Percentiles rank a stretch among this genome's conserved stretches.
phyloP scores from a whole-genome alignment of 2,329 filamentous ascomycete genomes.

The Fusarium sp. region DNA sequence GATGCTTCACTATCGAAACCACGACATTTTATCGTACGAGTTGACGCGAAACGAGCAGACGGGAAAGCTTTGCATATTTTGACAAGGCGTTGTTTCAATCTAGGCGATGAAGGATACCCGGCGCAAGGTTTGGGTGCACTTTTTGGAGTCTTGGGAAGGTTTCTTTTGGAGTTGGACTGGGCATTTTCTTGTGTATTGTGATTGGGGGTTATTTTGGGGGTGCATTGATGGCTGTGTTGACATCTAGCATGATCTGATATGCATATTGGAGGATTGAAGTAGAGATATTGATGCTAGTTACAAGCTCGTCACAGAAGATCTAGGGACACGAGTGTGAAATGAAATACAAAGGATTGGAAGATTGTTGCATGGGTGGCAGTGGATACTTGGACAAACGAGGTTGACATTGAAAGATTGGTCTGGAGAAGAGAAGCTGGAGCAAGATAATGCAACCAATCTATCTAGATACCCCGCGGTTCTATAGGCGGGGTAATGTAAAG shows the following conservation, averaged over 20 bases:
- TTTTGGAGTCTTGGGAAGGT: constrained; percentile 17
- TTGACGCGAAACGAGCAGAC: constrained; percentile 59
- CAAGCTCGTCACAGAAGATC: background rate
- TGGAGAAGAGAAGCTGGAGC: background rate
- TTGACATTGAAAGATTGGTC: background rate
- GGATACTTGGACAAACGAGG: background rate
- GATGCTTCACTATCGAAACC: constrained; percentile 78
- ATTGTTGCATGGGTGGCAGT: background rate
- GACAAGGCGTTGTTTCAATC: constrained; percentile 27
- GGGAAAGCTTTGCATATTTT: constrained; percentile 53
- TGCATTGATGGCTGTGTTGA: background rate
- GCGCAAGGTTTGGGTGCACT: constrained; percentile 14
- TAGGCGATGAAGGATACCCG: constrained; percentile 26
- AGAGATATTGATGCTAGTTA: background rate
- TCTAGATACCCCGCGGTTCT: constrained; percentile 4
- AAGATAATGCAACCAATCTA: background rate
- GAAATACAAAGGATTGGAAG: background rate
- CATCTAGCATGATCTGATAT: background rate
- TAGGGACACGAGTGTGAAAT: background rate
- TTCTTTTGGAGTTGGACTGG: background rate
- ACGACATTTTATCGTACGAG: constrained; percentile 78
- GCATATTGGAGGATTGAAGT: background rate
- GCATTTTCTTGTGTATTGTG: background rate
- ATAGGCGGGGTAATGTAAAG: constrained; percentile 3
- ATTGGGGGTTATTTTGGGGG: background rate